These are phyloP conservation scores for Chytriomyces sp. DNA, from an alignment of 192 early-diverging fungal species.

Conservation along the genomic window DNA sequence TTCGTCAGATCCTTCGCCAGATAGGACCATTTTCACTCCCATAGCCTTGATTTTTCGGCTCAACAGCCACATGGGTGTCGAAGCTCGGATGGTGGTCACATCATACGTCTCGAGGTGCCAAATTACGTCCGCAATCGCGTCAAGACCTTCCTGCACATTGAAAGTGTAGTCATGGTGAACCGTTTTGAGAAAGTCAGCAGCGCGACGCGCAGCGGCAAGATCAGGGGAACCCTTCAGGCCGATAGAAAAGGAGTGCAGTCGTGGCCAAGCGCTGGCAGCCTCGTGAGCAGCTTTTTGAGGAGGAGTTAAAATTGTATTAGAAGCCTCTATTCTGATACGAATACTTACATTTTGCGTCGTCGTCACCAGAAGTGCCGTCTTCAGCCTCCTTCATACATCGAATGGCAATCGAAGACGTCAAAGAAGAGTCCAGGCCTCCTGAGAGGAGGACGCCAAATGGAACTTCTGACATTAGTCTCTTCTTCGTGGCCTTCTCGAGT, in stretches of 20 bases:
- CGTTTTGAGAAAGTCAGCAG: constrained; percentile 88
- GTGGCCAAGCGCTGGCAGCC: constrained; percentile 69
- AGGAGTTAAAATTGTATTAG: background rate
- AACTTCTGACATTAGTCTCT: constrained; percentile 97
- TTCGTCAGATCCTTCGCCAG: constrained; percentile 96
- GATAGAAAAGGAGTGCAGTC: constrained; percentile 96
- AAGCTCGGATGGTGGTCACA: constrained; percentile 96
- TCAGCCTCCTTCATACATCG: constrained; percentile 45
- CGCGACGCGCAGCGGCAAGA: constrained; percentile 83
- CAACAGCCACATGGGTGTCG: constrained; percentile 99
- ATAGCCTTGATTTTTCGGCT: constrained; percentile 98
- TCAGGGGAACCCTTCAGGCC: constrained; percentile 94
- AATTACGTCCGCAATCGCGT: constrained; percentile 94
- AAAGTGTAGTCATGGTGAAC: constrained; percentile 96
- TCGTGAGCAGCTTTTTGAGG: constrained; percentile 56
- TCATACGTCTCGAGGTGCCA: constrained; percentile 99
- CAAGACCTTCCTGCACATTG: constrained; percentile 93
- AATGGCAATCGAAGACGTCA: constrained; percentile 94
- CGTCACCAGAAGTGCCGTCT: constrained; percentile 61
- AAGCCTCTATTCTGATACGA: constrained; percentile 4
- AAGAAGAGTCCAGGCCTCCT: constrained; percentile 92
- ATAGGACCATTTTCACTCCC: constrained; percentile 99
- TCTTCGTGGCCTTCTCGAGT: constrained; percentile 86
- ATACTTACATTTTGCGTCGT: constrained; percentile 52
- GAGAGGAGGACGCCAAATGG: constrained; percentile 95